Base-by-base conservation (phyloP, 1,139 yeast genomes). In the Maudiozyma humilis region DNA sequence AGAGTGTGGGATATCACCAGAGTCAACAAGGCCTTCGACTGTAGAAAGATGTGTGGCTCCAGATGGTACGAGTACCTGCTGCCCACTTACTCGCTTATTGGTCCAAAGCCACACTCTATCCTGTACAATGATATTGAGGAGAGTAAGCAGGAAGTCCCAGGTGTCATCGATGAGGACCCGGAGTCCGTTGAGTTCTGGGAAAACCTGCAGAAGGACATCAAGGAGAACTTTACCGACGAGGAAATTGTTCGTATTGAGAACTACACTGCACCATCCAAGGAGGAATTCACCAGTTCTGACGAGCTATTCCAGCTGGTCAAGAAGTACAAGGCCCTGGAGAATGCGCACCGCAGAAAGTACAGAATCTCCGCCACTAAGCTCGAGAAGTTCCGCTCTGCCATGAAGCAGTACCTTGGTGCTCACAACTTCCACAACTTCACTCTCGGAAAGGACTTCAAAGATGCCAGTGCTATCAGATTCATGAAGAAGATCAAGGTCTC, bases 351-450 rank as follows among this genome's bases (percentile, higher is more conserved):
- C 56, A 75, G 94, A 56, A 68, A 72, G 6, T 91, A 76, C 62
- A 73, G 95, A 44, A 74, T 86, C 27, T 72, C 83, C 2, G 41
- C 65, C 0, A 80, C 75, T 41, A 76, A 89, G 48, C 70, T 91
- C 31, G 72, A 72, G 5, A 61, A 71, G 36, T 75, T 89, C 57
- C 73, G 93, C 50, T 69, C 73, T 14, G 83, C 89, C 3, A 76
- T 91, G 75, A 68, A 76, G 44, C 72, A 75, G 46, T 91, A 84
- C 59, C 75, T 81, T 51, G 97, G 97, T 13, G 79, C 88, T 32
- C 96, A 91, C 64, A 91, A 91, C 63, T 91, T 89, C 73, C 97
- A 91, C 65, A 91, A 91, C 63, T 91, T 85, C 67, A 93, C 98
- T 0, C 67, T 87, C 45, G 96, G 96, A 19, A 91, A 91, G 63